Conservation (phyloP, 1,284 basidiomycete genomes). For the Rhodotorula sp. region DNA sequence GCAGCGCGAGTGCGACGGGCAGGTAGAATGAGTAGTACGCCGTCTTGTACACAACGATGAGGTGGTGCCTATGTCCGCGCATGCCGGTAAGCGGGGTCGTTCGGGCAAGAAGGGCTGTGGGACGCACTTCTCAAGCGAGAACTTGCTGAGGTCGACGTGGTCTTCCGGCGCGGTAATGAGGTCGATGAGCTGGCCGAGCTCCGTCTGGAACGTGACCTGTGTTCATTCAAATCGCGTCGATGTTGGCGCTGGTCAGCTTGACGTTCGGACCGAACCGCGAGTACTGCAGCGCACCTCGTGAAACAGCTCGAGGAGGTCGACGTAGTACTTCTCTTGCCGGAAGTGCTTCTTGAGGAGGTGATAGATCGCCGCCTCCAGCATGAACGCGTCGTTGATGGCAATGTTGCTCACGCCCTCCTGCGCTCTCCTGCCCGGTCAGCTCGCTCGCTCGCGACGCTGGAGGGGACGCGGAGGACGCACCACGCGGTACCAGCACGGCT, state of each 20-base stretch:
- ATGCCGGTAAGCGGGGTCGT: not conserved
- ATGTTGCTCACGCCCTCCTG: constrained; percentile 73
- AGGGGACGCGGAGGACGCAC: constrained; percentile 49
- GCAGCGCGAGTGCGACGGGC: constrained; percentile 92
- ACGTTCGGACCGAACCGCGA: constrained; percentile 53
- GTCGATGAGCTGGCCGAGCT: constrained; percentile 94
- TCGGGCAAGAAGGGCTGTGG: not conserved
- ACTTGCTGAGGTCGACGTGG: constrained; percentile 79
- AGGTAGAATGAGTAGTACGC: constrained; percentile 99
- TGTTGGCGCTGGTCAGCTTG: no score
- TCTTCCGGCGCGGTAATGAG: constrained; percentile 93
- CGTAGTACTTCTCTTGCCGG: constrained; percentile 77
- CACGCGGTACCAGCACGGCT: constrained; percentile 92
- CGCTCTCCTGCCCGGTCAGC: not conserved
- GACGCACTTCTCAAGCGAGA: constrained; percentile 73
- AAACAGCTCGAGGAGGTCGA: constrained; percentile 87
- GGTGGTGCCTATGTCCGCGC: constrained; percentile 77
- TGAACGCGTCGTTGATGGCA: constrained; percentile 95
- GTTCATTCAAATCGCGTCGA: not conserved
- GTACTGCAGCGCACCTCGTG: constrained; percentile 68
- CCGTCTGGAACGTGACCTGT: constrained; percentile 89
- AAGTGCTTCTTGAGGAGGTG: constrained; percentile 86
- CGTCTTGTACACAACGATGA: constrained; percentile 97
- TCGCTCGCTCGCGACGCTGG: not conserved
- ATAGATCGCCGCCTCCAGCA: constrained; percentile 95